These are phyloP conservation scores for Candida hispaniensis DNA, from an alignment of 805 yeast genomes.

Conservation along the genomic window DNA sequence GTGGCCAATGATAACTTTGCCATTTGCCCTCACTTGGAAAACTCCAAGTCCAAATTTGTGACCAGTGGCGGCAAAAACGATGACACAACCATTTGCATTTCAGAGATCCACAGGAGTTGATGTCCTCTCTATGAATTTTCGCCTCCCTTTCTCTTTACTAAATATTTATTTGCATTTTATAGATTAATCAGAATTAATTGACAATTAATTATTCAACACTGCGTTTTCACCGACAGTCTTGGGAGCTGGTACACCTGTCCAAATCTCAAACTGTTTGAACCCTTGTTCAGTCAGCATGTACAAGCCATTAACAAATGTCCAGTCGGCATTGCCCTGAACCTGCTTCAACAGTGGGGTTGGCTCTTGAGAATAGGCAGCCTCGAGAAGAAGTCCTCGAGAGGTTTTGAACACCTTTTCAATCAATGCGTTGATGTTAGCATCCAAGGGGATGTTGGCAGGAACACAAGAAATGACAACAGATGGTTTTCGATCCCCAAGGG, in stretches of 20 bases:
- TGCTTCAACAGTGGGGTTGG: conserved; percentile 77
- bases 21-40: conserved; percentile 17
- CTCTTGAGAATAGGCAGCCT: conserved; percentile 90
- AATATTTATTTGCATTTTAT: no score
- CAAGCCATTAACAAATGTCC: conserved; percentile 85
- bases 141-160: no score
- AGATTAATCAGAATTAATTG: no score
- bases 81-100: conserved; percentile 16
- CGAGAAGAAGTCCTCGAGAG: conserved; percentile 41
- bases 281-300: conserved; percentile 94
- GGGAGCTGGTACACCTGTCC: conserved; percentile 40
- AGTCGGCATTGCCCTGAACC: conserved; percentile 49
- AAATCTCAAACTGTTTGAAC: conserved; percentile 67
- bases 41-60: conserved; percentile 2
- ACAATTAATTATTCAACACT: conserved; percentile 13
- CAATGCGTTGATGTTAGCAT: conserved; percentile 38
- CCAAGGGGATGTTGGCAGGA: conserved; percentile 72
- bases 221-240: conserved; percentile 19
- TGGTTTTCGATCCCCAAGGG: conserved; percentile 34
- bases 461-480: conserved; percentile 65
- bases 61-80: conserved; percentile 15
- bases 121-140: neutral
- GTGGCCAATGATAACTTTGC: conserved; percentile 19
- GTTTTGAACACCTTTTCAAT: conserved; percentile 36
- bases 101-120: conserved; percentile 8